phyloP scores from a whole-genome alignment of 2,329 filamentous ascomycete species.

The Magnaporthales sp. region DNA sequence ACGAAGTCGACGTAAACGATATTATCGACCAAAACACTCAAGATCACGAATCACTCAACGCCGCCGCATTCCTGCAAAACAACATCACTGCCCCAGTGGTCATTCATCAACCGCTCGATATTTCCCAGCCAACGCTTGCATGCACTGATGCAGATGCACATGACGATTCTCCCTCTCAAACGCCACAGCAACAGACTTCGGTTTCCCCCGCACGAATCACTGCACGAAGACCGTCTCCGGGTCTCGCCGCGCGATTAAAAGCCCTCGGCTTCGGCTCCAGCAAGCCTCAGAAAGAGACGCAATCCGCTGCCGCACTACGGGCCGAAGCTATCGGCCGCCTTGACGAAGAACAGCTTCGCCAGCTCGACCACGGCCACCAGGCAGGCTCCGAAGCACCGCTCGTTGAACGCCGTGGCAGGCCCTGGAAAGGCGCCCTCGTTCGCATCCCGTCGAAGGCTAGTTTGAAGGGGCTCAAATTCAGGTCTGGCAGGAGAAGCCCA shows the following conservation, averaged over 20 bases:
- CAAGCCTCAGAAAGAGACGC: constrained; percentile 25
- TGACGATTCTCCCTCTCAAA: background rate
- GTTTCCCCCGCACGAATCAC: constrained; percentile 19
- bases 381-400: constrained; percentile 40
- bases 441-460: constrained; percentile 33
- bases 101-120: background rate
- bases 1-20: constrained; percentile 14
- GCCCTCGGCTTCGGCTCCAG: constrained; percentile 58
- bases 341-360: constrained; percentile 59
- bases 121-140: background rate
- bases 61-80: background rate
- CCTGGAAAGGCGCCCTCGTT: constrained; percentile 61
- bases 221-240: constrained; percentile 52
- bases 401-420: constrained; percentile 58
- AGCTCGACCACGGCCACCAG: constrained; percentile 59
- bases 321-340: constrained; percentile 55
- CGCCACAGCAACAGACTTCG: constrained; percentile 11
- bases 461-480: constrained; percentile 11
- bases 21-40: constrained; percentile 5
- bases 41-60: background rate
- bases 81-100: background rate
- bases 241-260: constrained; percentile 55
- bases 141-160: background rate
- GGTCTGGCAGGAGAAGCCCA: constrained; percentile 3
- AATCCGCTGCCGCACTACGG: constrained; percentile 19